These are phyloP conservation scores for Cystobasidium sp. DNA, from an alignment of 1,284 basidiomycete species.

Conservation along the genomic window DNA sequence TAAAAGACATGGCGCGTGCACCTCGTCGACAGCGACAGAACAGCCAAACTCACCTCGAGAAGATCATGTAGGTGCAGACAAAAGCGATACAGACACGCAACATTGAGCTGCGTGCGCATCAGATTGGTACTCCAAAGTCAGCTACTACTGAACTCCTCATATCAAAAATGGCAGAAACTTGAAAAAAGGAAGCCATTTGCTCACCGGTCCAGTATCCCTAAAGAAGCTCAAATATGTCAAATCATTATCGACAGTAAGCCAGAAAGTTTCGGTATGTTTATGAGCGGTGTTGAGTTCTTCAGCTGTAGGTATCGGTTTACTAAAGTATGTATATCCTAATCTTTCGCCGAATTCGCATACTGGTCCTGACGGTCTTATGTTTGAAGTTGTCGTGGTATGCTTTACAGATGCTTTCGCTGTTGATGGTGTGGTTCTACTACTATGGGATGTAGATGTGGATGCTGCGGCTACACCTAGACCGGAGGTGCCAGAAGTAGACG, in stretches of 20 bases:
- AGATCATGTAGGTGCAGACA: constrained; percentile 90
- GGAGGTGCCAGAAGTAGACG: constrained; percentile 28
- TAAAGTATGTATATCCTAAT: constrained; percentile 52
- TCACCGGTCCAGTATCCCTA: constrained; percentile 84
- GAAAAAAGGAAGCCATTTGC: constrained; percentile 40
- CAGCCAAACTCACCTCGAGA: constrained; percentile 66
- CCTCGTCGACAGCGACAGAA: not conserved
- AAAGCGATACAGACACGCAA: constrained; percentile 86
- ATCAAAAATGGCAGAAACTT: not conserved
- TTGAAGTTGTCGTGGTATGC: not conserved
- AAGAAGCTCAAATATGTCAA: constrained; percentile 92
- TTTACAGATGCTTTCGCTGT: not conserved
- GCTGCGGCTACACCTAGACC: not conserved
- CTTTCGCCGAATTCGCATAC: constrained; percentile 45
- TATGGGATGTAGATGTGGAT: not conserved
- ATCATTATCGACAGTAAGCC: constrained; percentile 79
- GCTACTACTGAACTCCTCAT: too few relatives aligned
- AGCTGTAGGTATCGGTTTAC: constrained; percentile 42
- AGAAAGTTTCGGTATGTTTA: constrained; percentile 40
- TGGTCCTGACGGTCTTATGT: constrained; percentile 29
- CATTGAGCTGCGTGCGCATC: constrained; percentile 64
- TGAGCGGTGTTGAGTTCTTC: constrained; percentile 45
- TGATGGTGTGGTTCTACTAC: not conserved
- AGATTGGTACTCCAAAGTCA: too few relatives aligned
- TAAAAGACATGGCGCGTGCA: not conserved